Evolutionary conservation across 2,329 filamentous ascomycete species (phyloP).

Genomic region (Cytospora paraplurivora): DNA sequence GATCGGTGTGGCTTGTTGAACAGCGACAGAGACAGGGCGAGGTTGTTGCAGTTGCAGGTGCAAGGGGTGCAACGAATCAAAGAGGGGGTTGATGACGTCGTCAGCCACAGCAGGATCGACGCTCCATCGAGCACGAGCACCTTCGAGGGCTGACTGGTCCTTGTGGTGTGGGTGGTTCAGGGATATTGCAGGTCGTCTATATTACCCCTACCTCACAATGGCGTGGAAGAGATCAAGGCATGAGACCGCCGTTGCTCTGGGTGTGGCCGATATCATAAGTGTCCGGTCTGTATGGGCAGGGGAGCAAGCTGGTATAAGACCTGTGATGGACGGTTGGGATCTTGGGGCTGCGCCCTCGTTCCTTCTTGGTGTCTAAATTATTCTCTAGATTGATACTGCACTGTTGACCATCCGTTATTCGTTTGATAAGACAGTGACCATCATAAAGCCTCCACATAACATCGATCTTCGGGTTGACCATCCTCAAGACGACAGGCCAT

Average conservation of each 20-base stretch:
- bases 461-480: neutral
- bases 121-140: slow-evolving; percentile 1
- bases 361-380: neutral
- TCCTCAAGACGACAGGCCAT: neutral
- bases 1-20: slow-evolving; percentile 14
- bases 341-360: neutral
- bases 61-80: slow-evolving; percentile 11
- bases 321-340: neutral
- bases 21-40: neutral
- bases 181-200: neutral
- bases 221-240: neutral
- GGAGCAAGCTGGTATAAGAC: slow-evolving; percentile 10
- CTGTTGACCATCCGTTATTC: neutral
- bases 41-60: neutral
- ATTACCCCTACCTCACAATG: neutral
- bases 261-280: slow-evolving; percentile 8
- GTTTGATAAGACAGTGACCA: neutral
- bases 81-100: slow-evolving; percentile 12
- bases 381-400: neutral
- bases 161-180: neutral
- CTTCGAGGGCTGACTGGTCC: neutral
- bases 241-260: neutral
- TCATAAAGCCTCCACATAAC: neutral
- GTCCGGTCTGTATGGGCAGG: neutral
- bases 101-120: slow-evolving; percentile 13